Percentiles rank a stretch among this genome's conserved stretches.
Conservation (phyloP, 2,329 filamentous ascomycete genomes). For the Calycina herbarum region DNA sequence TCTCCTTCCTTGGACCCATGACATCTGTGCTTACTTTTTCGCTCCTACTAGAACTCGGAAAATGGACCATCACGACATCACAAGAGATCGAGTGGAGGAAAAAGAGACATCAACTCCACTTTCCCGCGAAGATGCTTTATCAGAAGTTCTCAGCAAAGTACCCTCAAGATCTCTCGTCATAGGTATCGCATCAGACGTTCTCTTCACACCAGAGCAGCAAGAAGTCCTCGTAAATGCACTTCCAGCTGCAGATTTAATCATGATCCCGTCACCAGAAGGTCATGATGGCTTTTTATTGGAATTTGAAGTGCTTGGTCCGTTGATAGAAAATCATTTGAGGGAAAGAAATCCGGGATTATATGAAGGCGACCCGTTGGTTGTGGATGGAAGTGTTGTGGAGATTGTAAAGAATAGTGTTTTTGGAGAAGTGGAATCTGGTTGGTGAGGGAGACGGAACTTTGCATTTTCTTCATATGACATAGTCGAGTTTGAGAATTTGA, state of each 20-base stretch:
- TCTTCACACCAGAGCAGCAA: constrained; percentile 40
- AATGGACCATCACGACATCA: constrained; percentile 43
- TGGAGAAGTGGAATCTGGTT: constrained; percentile 11
- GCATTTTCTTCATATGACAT: too few species aligned
- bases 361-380: background rate
- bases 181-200: constrained; percentile 39
- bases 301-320: constrained; percentile 36
- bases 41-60: constrained; percentile 33
- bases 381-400: background rate
- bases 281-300: constrained; percentile 31
- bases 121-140: constrained; percentile 40
- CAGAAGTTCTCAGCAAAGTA: constrained; percentile 28
- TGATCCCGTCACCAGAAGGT: constrained; percentile 27
- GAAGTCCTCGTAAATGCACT: constrained; percentile 35
- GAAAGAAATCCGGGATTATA: background rate
- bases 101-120: constrained; percentile 29
- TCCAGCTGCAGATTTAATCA: constrained; percentile 34
- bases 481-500: too few species aligned
- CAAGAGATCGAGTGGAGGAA: constrained; percentile 24
- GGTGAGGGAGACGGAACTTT: background rate
- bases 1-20: background rate
- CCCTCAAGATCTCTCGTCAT: constrained; percentile 38
- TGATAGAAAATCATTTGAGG: constrained; percentile 26
- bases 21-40: background rate
- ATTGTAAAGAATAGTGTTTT: constrained; percentile 10